phyloP scores from a whole-genome alignment of 108 stramenopile species.

The Aureococcus anophagefferens region DNA sequence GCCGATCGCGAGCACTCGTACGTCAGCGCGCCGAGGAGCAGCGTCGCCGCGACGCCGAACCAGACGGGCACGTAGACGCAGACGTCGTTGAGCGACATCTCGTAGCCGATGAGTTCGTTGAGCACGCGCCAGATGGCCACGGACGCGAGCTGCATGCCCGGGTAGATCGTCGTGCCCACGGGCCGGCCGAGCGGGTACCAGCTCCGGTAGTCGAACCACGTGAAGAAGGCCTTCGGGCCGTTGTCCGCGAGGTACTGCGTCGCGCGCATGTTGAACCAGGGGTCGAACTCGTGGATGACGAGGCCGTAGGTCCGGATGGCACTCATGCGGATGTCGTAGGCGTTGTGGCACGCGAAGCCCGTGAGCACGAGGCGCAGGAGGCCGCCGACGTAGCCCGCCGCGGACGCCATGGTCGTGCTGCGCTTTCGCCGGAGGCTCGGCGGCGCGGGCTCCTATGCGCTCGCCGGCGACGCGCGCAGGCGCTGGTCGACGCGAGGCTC shows the following conservation, averaged over 20 bases:
- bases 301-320: constrained; percentile 81
- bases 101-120: constrained; percentile 39
- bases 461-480: no score
- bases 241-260: not conserved
- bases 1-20: constrained; percentile 58
- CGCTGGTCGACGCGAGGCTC: no score
- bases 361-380: not conserved
- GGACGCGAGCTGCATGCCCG: constrained; percentile 90
- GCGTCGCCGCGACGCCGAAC: constrained; percentile 68
- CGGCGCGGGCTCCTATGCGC: no score
- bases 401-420: no score
- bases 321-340: constrained; percentile 72
- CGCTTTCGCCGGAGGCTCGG: no score
- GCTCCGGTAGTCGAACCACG: constrained; percentile 62
- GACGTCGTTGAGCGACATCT: constrained; percentile 65
- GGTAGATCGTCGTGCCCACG: constrained; percentile 95
- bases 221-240: not conserved
- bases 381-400: not conserved
- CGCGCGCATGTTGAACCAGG: constrained; percentile 39
- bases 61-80: constrained; percentile 79
- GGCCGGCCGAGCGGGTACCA: constrained; percentile 98
- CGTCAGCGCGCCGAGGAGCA: constrained; percentile 58
- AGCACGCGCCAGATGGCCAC: constrained; percentile 45
- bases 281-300: constrained; percentile 95
- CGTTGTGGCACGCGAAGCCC: constrained; percentile 33